Percentiles rank a stretch among this genome's conserved stretches.
Conservation (phyloP, 108 stramenopile genomes). For the Fistulifera solaris region DNA sequence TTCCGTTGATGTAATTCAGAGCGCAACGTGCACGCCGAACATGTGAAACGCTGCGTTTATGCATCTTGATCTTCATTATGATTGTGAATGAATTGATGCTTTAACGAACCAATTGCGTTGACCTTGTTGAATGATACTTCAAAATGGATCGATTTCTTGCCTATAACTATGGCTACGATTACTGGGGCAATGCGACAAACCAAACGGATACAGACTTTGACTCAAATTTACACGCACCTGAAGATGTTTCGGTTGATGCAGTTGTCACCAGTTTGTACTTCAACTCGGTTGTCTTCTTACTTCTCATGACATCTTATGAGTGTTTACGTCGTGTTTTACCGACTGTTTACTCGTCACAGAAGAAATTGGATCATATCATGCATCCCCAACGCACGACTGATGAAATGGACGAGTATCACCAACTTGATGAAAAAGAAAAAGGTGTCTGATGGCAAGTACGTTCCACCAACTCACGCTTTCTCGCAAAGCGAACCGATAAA, state of each 20-base stretch:
- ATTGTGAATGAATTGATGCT: too few relatives aligned
- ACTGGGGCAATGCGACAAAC: constrained; percentile 6
- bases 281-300: constrained; percentile 56
- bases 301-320: constrained; percentile 63
- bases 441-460: not conserved
- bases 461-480: too few relatives aligned
- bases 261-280: constrained; percentile 57
- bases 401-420: constrained; percentile 1
- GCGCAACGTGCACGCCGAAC: too few relatives aligned
- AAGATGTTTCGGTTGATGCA: constrained; percentile 70
- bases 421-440: not conserved
- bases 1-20: too few relatives aligned
- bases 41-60: too few relatives aligned
- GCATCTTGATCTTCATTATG: too few relatives aligned
- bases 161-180: too few relatives aligned
- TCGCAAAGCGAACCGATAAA: too few relatives aligned
- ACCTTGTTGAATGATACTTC: too few relatives aligned
- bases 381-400: constrained; percentile 11
- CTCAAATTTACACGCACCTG: constrained; percentile 20
- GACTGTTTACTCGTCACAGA: constrained; percentile 50
- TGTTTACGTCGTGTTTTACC: constrained; percentile 55
- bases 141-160: too few relatives aligned
- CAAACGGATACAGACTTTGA: constrained; percentile 13
- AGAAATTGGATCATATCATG: constrained; percentile 14
- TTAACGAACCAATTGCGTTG: too few relatives aligned